Conservation (phyloP, 305 asterid genomes). For the Rubia balearica region DNA sequence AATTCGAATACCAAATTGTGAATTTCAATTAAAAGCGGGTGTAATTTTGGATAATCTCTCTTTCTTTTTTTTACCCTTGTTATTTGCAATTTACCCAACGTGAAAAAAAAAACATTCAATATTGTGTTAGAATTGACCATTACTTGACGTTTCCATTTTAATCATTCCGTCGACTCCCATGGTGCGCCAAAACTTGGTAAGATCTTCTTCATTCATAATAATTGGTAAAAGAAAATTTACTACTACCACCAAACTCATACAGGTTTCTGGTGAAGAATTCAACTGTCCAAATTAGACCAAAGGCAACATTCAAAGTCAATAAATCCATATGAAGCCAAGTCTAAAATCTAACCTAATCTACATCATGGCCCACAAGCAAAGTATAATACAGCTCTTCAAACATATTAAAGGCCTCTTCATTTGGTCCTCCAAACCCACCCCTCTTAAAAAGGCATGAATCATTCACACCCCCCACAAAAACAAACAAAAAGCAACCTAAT, state of each 20-base stretch:
- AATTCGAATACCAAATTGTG: no score
- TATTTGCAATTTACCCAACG: no score
- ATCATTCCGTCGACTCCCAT: not conserved
- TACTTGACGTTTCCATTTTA: no score
- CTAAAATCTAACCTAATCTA: not conserved
- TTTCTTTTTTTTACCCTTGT: no score
- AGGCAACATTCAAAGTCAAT: not conserved
- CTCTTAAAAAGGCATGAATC: constrained; percentile 1
- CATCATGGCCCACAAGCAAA: constrained; percentile 1
- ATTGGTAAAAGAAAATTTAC: not conserved
- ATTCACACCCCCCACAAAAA: not conserved
- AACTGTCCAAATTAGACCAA: not conserved
- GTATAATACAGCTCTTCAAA: not conserved
- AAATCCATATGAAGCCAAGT: constrained; percentile 4
- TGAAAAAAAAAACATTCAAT: no score
- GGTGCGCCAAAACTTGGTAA: constrained; percentile 3
- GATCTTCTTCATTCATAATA: not conserved
- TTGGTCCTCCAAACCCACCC: not conserved
- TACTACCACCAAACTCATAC: not conserved
- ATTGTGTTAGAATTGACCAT: not conserved
- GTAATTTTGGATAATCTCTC: no score
- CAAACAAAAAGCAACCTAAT: constrained; percentile 1
- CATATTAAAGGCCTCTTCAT: not conserved
- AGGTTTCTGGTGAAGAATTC: not conserved
- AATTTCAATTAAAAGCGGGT: no score